These are phyloP conservation scores for Aspergillus wentii DNA, from an alignment of 495 filamentous ascomycete genomes.

Conservation along the genomic window DNA sequence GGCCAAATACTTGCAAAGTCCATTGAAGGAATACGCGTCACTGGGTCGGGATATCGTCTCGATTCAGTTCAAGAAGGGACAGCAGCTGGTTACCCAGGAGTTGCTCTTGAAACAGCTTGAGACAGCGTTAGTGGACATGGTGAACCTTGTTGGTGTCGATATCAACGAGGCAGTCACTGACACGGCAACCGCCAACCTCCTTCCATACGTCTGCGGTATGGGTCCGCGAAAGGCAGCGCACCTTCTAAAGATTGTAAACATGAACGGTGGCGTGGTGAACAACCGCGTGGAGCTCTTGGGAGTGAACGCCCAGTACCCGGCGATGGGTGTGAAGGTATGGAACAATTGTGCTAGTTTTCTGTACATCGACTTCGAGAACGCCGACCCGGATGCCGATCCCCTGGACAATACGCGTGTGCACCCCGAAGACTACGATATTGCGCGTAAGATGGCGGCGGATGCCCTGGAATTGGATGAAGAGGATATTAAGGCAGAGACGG, in stretches of 20 bases:
- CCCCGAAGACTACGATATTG: constrained; percentile 96
- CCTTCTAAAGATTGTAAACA: constrained; percentile 83
- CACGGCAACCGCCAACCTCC: constrained; percentile 71
- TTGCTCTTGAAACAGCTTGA: constrained; percentile 82
- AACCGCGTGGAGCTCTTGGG: constrained; percentile 83
- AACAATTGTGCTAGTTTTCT: constrained; percentile 95
- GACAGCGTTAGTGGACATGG: constrained; percentile 94
- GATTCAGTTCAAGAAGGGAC: constrained; percentile 81
- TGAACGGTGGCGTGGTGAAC: constrained; percentile 77
- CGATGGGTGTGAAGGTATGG: constrained; percentile 87
- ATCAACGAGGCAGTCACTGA: constrained; percentile 86
- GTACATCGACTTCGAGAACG: constrained; percentile 77
- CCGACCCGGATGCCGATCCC: constrained; percentile 75
- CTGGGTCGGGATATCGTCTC: constrained; percentile 83
- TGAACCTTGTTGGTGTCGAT: constrained; percentile 92
- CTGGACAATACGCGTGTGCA: constrained; percentile 95
- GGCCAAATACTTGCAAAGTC: constrained; percentile 87
- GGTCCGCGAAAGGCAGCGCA: constrained; percentile 88
- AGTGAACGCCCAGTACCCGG: constrained; percentile 72
- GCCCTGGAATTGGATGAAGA: constrained; percentile 95
- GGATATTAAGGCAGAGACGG: constrained; percentile 89
- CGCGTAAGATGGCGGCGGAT: constrained; percentile 96
- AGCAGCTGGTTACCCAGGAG: constrained; percentile 81
- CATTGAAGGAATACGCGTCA: constrained; percentile 91
- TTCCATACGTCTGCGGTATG: constrained; percentile 88